phyloP scores from a whole-genome alignment of 352 stramenopile species.

The Globisporangium heterothallicum region DNA sequence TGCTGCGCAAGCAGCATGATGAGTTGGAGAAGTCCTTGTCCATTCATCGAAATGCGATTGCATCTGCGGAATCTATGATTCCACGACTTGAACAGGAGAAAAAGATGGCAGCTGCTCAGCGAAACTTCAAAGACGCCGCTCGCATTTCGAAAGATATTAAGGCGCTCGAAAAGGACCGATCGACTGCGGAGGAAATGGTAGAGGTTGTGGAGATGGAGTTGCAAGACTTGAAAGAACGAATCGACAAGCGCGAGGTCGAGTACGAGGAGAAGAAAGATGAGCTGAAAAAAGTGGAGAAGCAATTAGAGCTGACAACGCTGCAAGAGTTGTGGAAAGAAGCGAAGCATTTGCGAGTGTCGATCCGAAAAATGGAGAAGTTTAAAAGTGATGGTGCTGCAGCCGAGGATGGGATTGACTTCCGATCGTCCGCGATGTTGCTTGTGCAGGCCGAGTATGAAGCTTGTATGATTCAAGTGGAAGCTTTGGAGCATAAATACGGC shows the following conservation, averaged over 20 bases:
- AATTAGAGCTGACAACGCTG: conserved; percentile 58
- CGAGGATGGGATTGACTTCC: conserved; percentile 58
- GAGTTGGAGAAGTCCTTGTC: conserved; percentile 70
- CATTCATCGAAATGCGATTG: conserved; percentile 76
- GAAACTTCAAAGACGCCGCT: conserved; percentile 86
- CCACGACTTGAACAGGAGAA: conserved; percentile 77
- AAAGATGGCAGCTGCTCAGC: conserved; percentile 61
- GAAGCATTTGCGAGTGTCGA: conserved; percentile 44
- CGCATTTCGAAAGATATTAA: conserved; percentile 86
- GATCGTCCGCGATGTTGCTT: conserved; percentile 56
- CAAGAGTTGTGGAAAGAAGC: conserved; percentile 78
- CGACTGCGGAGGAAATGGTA: conserved; percentile 74
- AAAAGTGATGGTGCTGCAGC: conserved; percentile 56
- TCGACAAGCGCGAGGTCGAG: conserved; percentile 60
- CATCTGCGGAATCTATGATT: conserved; percentile 75
- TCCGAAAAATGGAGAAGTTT: conserved; percentile 65
- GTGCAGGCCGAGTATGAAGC: conserved; percentile 77
- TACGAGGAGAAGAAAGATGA: conserved; percentile 77
- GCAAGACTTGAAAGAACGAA: conserved; percentile 67
- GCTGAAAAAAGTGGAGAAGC: conserved; percentile 67
- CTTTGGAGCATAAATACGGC: conserved; percentile 69
- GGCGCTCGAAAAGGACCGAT: conserved; percentile 76
- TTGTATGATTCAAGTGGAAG: conserved; percentile 52
- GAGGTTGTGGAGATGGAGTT: conserved; percentile 82
- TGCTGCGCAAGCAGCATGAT: conserved; percentile 69